Conservation (phyloP, 345 rosid species). For the Corchorus capsularis region DNA sequence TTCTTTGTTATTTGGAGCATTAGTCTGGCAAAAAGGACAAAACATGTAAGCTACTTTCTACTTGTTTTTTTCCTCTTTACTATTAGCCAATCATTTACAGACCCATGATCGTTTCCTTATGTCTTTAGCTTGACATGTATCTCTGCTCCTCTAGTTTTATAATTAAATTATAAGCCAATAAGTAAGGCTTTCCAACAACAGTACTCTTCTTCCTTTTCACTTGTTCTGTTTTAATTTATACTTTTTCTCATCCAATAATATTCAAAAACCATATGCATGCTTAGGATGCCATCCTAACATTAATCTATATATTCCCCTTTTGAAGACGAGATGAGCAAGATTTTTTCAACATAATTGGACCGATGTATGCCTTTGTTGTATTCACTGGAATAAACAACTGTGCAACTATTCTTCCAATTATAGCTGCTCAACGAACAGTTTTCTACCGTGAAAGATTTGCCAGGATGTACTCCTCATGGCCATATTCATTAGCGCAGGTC, state of each 20-base stretch:
- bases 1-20: constrained; percentile 40
- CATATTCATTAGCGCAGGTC: constrained; percentile 65
- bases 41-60: constrained; percentile 34
- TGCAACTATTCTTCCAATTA: constrained; percentile 38
- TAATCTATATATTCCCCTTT: not conserved
- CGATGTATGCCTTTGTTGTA: constrained; percentile 39
- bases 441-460: constrained; percentile 65
- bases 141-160: no score
- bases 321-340: constrained; percentile 54
- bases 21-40: constrained; percentile 56
- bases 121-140: no score
- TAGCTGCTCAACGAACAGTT: constrained; percentile 45
- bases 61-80: not conserved
- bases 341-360: constrained; percentile 47
- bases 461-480: constrained; percentile 56
- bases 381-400: constrained; percentile 45
- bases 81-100: not conserved
- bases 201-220: no score
- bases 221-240: no score
- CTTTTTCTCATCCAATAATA: no score
- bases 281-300: not conserved
- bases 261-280: no score
- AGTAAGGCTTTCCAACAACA: no score
- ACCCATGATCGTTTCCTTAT: not conserved
- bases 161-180: no score